These are phyloP conservation scores for Kondoa subrosea DNA, from an alignment of 768 basidiomycete genomes.

Conservation along the genomic window DNA sequence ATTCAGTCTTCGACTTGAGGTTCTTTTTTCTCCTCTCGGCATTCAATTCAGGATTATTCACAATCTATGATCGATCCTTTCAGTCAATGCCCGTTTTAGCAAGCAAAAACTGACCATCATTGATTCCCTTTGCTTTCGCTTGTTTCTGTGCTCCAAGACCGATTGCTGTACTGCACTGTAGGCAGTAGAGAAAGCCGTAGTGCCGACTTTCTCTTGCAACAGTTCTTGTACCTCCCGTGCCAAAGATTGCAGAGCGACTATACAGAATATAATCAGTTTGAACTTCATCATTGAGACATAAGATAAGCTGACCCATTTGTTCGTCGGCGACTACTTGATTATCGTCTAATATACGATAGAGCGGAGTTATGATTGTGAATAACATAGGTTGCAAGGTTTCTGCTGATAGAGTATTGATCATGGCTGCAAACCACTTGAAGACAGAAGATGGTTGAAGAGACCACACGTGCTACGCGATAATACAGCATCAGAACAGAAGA, in stretches of 20 bases:
- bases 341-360: conserved; percentile 75
- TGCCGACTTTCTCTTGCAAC: conserved; percentile 69
- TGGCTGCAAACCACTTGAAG: conserved; percentile 85
- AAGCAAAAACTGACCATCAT: conserved; percentile 35
- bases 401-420: conserved; percentile 54
- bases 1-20: conserved; percentile 20
- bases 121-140: conserved; percentile 49
- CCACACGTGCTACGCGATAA: conserved; percentile 55
- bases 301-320: conserved; percentile 51
- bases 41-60: conserved; percentile 25
- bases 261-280: background rate
- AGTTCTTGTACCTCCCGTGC: conserved; percentile 72
- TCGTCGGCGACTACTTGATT: conserved; percentile 58
- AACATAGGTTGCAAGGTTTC: conserved; percentile 49
- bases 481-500: background rate
- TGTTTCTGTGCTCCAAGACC: conserved; percentile 48
- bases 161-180: conserved; percentile 69
- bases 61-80: background rate
- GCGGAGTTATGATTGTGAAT: conserved; percentile 65
- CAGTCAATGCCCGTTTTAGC: background rate
- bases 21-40: conserved; percentile 23
- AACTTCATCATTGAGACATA: background rate
- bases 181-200: conserved; percentile 57
- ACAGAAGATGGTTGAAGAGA: conserved; percentile 59
- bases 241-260: conserved; percentile 68